Evolutionary conservation across 306 rosid species (phyloP).

Genomic region (Sindora glabra): DNA sequence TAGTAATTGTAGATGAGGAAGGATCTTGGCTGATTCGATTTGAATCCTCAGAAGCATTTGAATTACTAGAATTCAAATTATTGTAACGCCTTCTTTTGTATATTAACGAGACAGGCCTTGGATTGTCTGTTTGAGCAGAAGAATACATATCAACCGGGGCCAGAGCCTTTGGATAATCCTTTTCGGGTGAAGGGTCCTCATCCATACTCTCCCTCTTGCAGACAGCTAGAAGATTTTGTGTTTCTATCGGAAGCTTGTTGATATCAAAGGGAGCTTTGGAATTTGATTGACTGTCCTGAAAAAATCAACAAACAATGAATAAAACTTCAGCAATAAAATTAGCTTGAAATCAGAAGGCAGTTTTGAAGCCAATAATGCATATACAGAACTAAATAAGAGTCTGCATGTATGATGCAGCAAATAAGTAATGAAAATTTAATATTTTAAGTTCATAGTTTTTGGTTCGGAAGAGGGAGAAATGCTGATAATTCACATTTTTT

Average conservation of each 20-base stretch:
- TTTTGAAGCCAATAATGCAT: not conserved
- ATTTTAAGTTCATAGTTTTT: not conserved
- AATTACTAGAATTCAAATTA: conserved; percentile 39
- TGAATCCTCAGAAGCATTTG: conserved; percentile 61
- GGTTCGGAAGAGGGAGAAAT: too few relatives aligned
- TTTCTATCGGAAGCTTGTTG: conserved; percentile 54
- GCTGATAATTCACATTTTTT: too few relatives aligned
- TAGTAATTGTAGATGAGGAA: conserved; percentile 65
- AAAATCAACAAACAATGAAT: conserved; percentile 1
- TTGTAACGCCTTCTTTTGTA: conserved; percentile 67
- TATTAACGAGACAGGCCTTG: conserved; percentile 50
- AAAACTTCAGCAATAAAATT: not conserved
- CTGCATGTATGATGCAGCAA: not conserved
- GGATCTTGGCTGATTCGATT: conserved; percentile 50
- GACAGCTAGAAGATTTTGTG: conserved; percentile 37
- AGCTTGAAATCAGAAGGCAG: not conserved
- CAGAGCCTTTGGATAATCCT: conserved; percentile 20
- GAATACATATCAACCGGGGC: conserved; percentile 52
- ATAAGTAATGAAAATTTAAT: not conserved
- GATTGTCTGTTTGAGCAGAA: conserved; percentile 39
- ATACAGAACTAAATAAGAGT: not conserved
- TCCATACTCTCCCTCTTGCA: conserved; percentile 79
- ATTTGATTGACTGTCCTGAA: conserved; percentile 56
- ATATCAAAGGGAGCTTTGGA: conserved; percentile 40
- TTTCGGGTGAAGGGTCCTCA: conserved; percentile 45